Evolutionary conservation across 805 yeast genomes (phyloP).

Genomic region (Wickerhamiella azymoides): DNA sequence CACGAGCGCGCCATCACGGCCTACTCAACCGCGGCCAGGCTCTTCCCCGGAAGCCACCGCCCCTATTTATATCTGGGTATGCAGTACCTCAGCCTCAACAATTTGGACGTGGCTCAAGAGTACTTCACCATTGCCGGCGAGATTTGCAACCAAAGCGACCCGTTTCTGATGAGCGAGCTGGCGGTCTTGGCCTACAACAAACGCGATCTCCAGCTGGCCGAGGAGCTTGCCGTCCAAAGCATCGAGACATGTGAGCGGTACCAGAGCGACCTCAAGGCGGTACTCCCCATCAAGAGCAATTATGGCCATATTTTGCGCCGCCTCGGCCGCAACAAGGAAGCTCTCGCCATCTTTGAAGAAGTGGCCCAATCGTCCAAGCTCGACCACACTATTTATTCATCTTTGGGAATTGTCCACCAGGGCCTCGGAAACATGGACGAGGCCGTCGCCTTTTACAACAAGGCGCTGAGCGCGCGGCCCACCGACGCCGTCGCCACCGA

Average conservation of each 20-base stretch:
- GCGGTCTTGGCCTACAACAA: conserved; percentile 86
- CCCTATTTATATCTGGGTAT: conserved; percentile 87
- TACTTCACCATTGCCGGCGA: conserved; percentile 62
- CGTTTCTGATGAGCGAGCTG: conserved; percentile 75
- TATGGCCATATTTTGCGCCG: conserved; percentile 17
- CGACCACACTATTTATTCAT: conserved; percentile 64
- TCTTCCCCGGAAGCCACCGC: conserved; percentile 63
- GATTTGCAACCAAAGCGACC: conserved; percentile 71
- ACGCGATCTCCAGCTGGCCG: conserved; percentile 50
- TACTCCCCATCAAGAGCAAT: conserved; percentile 47
- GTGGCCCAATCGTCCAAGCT: conserved; percentile 56
- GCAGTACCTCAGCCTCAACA: conserved; percentile 87
- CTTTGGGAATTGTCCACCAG: conserved; percentile 72
- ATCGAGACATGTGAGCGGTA: conserved; percentile 20
- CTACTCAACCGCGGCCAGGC: conserved; percentile 84
- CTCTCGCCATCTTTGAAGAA: conserved; percentile 61
- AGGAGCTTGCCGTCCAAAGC: conserved; percentile 27
- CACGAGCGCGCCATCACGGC: conserved; percentile 98
- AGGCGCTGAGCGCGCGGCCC: conserved; percentile 65
- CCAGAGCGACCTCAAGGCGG: conserved; percentile 67
- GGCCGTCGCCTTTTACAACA: conserved; percentile 68
- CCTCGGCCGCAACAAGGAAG: conserved; percentile 46
- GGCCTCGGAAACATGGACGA: conserved; percentile 47
- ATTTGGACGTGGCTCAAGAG: conserved; percentile 71
- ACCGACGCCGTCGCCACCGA: conserved; percentile 77